Evolutionary conservation across 345 rosid genomes (phyloP).

Genomic region (Gossypium longicalyx): DNA sequence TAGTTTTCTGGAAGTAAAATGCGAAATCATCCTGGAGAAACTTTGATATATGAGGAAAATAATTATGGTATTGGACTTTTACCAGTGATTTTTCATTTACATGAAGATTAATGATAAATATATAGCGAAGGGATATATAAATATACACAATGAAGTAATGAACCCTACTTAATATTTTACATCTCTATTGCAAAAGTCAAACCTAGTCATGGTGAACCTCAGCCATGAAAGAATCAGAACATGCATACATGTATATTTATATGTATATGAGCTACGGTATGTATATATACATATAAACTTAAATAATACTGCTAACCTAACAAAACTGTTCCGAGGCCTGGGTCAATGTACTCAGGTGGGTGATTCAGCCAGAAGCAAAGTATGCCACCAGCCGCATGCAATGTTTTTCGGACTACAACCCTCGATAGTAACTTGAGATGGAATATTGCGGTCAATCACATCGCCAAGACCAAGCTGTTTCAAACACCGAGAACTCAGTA

Average conservation of each 20-base stretch:
- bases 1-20: neutral
- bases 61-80: neutral
- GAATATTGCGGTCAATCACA: constrained; percentile 76
- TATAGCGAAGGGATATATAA: neutral
- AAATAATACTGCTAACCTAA: constrained; percentile 38
- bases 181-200: neutral
- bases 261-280: constrained; percentile 18
- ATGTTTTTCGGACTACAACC: constrained; percentile 59
- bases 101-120: neutral
- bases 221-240: constrained; percentile 28
- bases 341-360: constrained; percentile 38
- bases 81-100: neutral
- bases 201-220: neutral
- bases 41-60: neutral
- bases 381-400: constrained; percentile 99
- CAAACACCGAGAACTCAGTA: neutral
- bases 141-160: constrained; percentile 20
- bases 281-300: constrained; percentile 18
- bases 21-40: neutral
- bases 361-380: constrained; percentile 68
- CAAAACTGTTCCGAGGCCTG: constrained; percentile 48
- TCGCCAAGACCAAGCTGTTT: constrained; percentile 93
- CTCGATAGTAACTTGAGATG: constrained; percentile 58
- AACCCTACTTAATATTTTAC: constrained; percentile 13
- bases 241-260: constrained; percentile 19